Conservation (phyloP, 805 yeast species). For the Ogataea paraovalis region DNA sequence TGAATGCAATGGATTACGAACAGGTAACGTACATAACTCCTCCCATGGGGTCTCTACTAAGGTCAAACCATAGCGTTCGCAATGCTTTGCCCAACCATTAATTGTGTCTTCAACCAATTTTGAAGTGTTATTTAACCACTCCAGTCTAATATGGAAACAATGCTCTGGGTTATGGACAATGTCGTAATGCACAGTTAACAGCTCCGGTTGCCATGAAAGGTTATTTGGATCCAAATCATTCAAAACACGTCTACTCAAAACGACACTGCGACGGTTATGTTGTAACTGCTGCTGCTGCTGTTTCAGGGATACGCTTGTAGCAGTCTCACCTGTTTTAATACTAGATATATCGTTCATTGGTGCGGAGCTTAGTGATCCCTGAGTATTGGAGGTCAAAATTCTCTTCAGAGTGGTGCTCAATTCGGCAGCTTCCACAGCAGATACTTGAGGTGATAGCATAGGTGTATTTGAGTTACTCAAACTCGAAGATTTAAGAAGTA, state of each 20-base stretch:
- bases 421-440: constrained; percentile 5
- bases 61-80: constrained; percentile 79
- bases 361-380: not conserved
- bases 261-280: constrained; percentile 31
- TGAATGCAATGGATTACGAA: constrained; percentile 83
- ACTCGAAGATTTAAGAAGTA: not conserved
- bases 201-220: constrained; percentile 73
- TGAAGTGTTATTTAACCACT: constrained; percentile 91
- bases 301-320: not conserved
- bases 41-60: constrained; percentile 89
- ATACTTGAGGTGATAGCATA: constrained; percentile 10
- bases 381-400: constrained; percentile 1
- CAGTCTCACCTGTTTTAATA: constrained; percentile 1
- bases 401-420: constrained; percentile 5
- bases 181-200: constrained; percentile 82
- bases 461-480: constrained; percentile 7
- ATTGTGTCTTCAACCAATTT: constrained; percentile 77
- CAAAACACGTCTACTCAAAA: constrained; percentile 61
- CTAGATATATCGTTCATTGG: not conserved
- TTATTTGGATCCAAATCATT: constrained; percentile 72
- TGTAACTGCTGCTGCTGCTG: not conserved
- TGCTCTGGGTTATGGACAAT: constrained; percentile 91
- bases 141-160: constrained; percentile 85
- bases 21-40: constrained; percentile 74
- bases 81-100: constrained; percentile 71